phyloP scores from a whole-genome alignment of 768 basidiomycete genomes.

The Leucocoprinus birnbaumii region DNA sequence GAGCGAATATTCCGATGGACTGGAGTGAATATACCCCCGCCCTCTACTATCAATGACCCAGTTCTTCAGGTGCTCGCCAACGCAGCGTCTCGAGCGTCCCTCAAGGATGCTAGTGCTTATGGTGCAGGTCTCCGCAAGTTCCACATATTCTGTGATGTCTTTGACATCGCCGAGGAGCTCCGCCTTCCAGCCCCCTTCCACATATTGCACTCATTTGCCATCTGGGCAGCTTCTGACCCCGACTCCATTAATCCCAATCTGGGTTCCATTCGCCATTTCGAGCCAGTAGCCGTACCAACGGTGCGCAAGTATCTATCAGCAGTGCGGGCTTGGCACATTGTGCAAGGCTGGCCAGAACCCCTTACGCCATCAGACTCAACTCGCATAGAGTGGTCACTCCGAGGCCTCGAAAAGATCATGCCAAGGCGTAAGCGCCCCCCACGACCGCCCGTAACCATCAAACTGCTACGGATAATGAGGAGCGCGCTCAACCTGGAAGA shows the following conservation, averaged over 20 bases:
- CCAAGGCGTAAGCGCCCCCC: conserved; percentile 18
- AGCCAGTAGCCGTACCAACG: conserved; percentile 23
- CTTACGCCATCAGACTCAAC: conserved; percentile 18
- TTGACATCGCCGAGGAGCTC: conserved; percentile 23
- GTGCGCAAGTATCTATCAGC: conserved; percentile 32
- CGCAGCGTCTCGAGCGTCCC: neutral
- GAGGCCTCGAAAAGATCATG: conserved; percentile 22
- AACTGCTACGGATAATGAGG: too few species aligned
- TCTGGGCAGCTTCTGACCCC: conserved; percentile 33
- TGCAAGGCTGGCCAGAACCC: conserved; percentile 34
- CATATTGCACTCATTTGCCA: conserved; percentile 29
- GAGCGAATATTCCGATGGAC: conserved; percentile 19
- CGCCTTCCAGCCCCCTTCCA: conserved; percentile 24
- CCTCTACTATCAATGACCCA: conserved; percentile 18
- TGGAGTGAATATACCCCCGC: conserved; percentile 27
- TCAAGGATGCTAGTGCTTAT: conserved; percentile 12
- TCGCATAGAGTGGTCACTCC: conserved; percentile 24
- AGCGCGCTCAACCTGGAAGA: conserved; percentile 18
- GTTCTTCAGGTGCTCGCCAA: conserved; percentile 1
- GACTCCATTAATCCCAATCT: conserved; percentile 6
- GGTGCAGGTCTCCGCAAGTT: conserved; percentile 25
- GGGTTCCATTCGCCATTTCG: conserved; percentile 19
- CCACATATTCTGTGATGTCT: conserved; percentile 23
- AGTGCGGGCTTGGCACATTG: conserved; percentile 34
- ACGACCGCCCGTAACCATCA: conserved; percentile 30